Evolutionary conservation across 495 filamentous ascomycete species (phyloP).

Genomic region (Amphirosellinia nigrospora): DNA sequence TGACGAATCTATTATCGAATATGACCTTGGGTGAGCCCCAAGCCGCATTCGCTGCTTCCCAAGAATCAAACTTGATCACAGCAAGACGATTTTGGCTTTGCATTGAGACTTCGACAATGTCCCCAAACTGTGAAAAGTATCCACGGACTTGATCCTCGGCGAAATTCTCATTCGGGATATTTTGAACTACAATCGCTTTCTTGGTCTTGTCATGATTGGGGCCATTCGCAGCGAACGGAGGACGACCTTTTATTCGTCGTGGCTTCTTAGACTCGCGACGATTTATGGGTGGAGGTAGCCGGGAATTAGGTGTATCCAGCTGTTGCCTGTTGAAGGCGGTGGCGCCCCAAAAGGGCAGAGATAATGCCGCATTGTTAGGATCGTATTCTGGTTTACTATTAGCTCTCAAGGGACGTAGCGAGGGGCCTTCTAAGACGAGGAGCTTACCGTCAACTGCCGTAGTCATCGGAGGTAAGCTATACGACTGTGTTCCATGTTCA

Average conservation of each 20-base stretch:
- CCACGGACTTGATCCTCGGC: slow-evolving; percentile 72
- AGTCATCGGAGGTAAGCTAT: slow-evolving; percentile 52
- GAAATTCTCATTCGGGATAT: slow-evolving; percentile 89
- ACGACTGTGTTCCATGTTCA: slow-evolving; percentile 71
- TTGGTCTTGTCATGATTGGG: slow-evolving; percentile 76
- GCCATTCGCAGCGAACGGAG: slow-evolving; percentile 76
- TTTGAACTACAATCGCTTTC: slow-evolving; percentile 86
- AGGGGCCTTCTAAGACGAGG: not conserved
- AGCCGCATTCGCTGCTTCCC: slow-evolving; percentile 76
- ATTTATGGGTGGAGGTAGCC: slow-evolving; percentile 28
- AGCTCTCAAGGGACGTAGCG: slow-evolving; percentile 19
- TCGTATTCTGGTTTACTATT: slow-evolving; percentile 73
- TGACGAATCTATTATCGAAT: slow-evolving; percentile 97
- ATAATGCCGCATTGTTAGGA: slow-evolving; percentile 68
- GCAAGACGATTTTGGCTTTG: slow-evolving; percentile 79
- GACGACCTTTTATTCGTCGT: slow-evolving; percentile 52
- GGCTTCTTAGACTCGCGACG: slow-evolving; percentile 51
- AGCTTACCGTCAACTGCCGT: slow-evolving; percentile 49
- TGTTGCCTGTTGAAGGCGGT: slow-evolving; percentile 16
- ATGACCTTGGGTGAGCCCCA: slow-evolving; percentile 93
- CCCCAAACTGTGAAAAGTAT: slow-evolving; percentile 88
- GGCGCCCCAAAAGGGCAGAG: slow-evolving; percentile 31
- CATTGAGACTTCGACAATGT: slow-evolving; percentile 73
- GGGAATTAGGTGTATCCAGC: slow-evolving; percentile 23
- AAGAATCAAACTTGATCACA: slow-evolving; percentile 78